Conservation (phyloP, 2,329 filamentous ascomycete genomes). For the Pleurostoma richardsiae region DNA sequence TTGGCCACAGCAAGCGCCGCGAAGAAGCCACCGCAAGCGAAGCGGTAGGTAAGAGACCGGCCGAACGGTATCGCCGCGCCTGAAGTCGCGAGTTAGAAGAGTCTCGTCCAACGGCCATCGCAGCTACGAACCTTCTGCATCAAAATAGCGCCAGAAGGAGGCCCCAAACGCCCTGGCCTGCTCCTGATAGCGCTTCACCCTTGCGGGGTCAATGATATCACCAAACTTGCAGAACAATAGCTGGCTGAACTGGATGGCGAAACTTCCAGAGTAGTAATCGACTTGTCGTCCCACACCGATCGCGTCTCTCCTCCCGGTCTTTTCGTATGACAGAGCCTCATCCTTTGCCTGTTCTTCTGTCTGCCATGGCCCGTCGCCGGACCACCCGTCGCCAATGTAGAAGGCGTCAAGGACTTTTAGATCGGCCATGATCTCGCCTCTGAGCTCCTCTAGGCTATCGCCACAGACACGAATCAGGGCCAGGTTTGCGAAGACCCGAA, state of each 20-base stretch:
- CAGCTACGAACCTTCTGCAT: slow-evolving; percentile 28
- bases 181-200: slow-evolving; percentile 28
- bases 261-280: slow-evolving; percentile 50
- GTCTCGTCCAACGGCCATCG: neutral
- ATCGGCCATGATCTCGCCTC: slow-evolving; percentile 32
- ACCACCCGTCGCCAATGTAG: slow-evolving; percentile 39
- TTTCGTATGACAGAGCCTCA: neutral
- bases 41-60: slow-evolving; percentile 44
- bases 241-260: slow-evolving; percentile 47
- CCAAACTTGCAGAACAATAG: slow-evolving; percentile 39
- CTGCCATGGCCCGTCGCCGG: slow-evolving; percentile 37
- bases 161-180: slow-evolving; percentile 33
- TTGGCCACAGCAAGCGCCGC: slow-evolving; percentile 36
- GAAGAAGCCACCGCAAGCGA: slow-evolving; percentile 44
- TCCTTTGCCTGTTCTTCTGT: neutral
- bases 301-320: neutral
- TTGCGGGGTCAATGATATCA: slow-evolving; percentile 28
- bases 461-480: slow-evolving; percentile 36
- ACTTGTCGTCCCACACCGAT: slow-evolving; percentile 26
- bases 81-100: slow-evolving; percentile 11
- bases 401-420: slow-evolving; percentile 38
- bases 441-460: slow-evolving; percentile 23
- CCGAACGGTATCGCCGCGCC: slow-evolving; percentile 47
- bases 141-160: slow-evolving; percentile 43
- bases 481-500: slow-evolving; percentile 43